Percentiles rank a stretch among this genome's conserved stretches.
phyloP scores from a whole-genome alignment of 306 rosid species.

The Malus asiatica region DNA sequence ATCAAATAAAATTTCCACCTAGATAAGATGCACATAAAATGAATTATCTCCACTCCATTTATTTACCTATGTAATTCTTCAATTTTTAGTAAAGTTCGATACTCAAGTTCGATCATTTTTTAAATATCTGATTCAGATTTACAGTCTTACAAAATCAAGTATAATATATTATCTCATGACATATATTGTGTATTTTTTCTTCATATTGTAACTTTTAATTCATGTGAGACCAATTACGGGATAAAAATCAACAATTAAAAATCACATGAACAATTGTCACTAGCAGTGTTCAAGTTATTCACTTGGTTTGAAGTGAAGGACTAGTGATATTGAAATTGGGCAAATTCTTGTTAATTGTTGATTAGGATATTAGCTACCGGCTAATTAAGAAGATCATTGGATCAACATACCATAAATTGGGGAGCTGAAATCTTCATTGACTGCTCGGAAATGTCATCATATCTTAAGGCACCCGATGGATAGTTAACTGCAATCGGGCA shows the following conservation, averaged over 20 bases:
- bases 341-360: neutral
- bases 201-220: neutral
- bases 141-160: neutral
- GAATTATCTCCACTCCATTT: neutral
- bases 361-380: neutral
- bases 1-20: neutral
- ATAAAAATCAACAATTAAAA: neutral
- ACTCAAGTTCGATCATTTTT: neutral
- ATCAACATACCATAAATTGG: slow-evolving; percentile 21
- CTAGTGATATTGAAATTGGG: neutral
- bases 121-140: neutral
- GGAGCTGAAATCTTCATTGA: slow-evolving; percentile 25
- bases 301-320: neutral
- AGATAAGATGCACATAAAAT: neutral
- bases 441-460: slow-evolving; percentile 18
- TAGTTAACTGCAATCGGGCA: slow-evolving; percentile 1
- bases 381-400: neutral
- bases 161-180: neutral
- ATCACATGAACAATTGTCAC: neutral
- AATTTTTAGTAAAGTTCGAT: neutral
- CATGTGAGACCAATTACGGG: neutral
- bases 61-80: neutral
- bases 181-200: neutral
- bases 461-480: neutral
- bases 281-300: neutral